phyloP scores from a whole-genome alignment of 805 yeast genomes.

The Candida golubevii region DNA sequence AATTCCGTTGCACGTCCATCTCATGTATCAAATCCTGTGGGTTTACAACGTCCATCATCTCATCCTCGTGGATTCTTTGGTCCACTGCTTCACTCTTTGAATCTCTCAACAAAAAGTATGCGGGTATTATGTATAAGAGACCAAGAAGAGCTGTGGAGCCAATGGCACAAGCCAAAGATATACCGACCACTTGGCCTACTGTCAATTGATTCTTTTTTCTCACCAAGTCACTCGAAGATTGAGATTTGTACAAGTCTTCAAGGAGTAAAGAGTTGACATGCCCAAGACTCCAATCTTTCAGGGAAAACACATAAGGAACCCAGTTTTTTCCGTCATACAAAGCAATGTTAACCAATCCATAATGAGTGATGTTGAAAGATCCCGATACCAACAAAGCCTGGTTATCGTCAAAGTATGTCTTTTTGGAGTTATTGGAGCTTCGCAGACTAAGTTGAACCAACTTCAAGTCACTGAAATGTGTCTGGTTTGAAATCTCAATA shows the following conservation, averaged over 20 bases:
- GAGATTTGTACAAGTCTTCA: slow-evolving; percentile 31
- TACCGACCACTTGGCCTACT: slow-evolving; percentile 41
- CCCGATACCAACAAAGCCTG: slow-evolving; percentile 59
- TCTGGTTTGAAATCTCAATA: slow-evolving; percentile 25
- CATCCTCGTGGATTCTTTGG: slow-evolving; percentile 40
- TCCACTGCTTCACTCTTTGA: slow-evolving; percentile 17
- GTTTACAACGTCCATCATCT: slow-evolving; percentile 41
- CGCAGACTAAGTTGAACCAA: slow-evolving; percentile 34
- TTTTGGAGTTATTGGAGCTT: slow-evolving; percentile 25
- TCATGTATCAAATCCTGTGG: slow-evolving; percentile 43
- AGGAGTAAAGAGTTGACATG: slow-evolving; percentile 28
- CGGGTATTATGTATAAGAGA: slow-evolving; percentile 39
- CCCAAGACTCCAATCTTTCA: slow-evolving; percentile 22
- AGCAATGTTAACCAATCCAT: slow-evolving; percentile 60
- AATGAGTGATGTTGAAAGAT: slow-evolving; percentile 39
- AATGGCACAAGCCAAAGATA: slow-evolving; percentile 43
- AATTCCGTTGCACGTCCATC: slow-evolving; percentile 38
- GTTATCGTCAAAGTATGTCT: slow-evolving; percentile 39
- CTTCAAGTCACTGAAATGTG: slow-evolving; percentile 41
- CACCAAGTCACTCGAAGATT: slow-evolving; percentile 32
- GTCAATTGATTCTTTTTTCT: slow-evolving; percentile 22
- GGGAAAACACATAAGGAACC: slow-evolving; percentile 58
- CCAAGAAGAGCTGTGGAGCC: slow-evolving; percentile 40
- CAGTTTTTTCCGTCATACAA: slow-evolving; percentile 61
- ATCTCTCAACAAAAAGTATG: slow-evolving; percentile 31